Evolutionary conservation across 2,329 filamentous ascomycete species (phyloP).

Genomic region (Aspergillus arachidicola): DNA sequence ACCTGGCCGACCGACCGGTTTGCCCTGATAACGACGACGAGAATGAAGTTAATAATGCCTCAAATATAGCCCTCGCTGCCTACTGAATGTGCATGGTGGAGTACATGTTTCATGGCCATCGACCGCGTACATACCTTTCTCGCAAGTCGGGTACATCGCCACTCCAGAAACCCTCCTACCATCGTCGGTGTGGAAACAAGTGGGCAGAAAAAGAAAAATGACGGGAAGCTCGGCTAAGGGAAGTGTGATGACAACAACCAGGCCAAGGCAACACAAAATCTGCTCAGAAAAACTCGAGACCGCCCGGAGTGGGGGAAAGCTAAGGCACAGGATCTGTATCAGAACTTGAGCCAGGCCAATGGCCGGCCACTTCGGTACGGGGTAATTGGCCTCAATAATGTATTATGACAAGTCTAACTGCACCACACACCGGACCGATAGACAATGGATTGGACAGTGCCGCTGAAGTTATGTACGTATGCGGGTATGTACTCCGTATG

Average conservation of each 20-base stretch:
- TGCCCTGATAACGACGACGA: neutral
- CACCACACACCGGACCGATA: constrained; percentile 5
- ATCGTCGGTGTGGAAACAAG: constrained; percentile 1
- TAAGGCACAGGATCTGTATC: constrained; percentile 8
- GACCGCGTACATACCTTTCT: neutral
- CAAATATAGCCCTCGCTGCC: constrained; percentile 2
- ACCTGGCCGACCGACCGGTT: neutral
- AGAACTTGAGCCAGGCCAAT: constrained; percentile 5
- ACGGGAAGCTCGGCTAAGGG: constrained; percentile 7
- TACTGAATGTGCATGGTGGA: constrained; percentile 1
- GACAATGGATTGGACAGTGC: constrained; percentile 3
- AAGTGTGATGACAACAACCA: constrained; percentile 2
- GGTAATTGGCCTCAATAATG: constrained; percentile 10
- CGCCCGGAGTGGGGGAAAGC: neutral
- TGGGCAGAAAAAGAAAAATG: neutral
- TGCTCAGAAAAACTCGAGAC: neutral
- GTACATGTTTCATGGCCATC: neutral
- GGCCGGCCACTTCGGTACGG: neutral
- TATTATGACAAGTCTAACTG: constrained; percentile 19
- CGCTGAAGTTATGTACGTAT: neutral
- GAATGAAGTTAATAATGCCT: neutral
- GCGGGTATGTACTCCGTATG: constrained; percentile 12
- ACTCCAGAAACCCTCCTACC: neutral
- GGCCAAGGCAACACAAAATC: neutral
- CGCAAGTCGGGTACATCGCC: neutral